These are phyloP conservation scores for Solanum chiquidenum DNA, from an alignment of 257 asterid genomes.

Conservation along the genomic window DNA sequence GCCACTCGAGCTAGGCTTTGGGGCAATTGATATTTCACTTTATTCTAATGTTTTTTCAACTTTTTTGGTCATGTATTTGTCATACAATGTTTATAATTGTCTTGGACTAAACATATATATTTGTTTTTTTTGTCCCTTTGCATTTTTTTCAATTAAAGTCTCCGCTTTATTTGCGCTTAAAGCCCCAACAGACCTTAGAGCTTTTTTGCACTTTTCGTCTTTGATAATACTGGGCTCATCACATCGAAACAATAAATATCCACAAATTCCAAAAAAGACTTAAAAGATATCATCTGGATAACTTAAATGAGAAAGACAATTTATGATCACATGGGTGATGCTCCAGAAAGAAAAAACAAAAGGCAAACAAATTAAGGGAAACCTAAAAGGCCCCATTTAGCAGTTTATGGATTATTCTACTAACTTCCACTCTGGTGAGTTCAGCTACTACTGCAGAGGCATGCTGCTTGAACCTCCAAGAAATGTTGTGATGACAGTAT, in stretches of 20 bases:
- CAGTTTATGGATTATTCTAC: not conserved
- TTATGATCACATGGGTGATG: not conserved
- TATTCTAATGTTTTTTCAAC: too few species aligned
- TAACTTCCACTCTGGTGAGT: not conserved
- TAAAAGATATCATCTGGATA: not conserved
- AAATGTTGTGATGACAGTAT: not conserved
- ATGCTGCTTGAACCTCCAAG: not conserved
- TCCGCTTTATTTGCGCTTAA: too few species aligned
- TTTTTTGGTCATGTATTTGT: too few species aligned
- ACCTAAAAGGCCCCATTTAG: not conserved
- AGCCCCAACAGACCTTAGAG: too few species aligned
- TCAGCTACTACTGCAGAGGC: not conserved
- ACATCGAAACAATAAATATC: not conserved
- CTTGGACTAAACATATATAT: too few species aligned
- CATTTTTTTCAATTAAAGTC: too few species aligned
- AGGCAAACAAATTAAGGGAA: not conserved
- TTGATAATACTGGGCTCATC: not conserved
- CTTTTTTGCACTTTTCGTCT: too few species aligned
- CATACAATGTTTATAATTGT: too few species aligned
- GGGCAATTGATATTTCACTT: too few species aligned
- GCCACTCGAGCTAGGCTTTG: too few species aligned
- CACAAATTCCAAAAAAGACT: not conserved
- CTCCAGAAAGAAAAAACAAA: not conserved
- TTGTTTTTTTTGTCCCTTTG: too few species aligned
- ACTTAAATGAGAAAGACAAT: not conserved